Evolutionary conservation across 192 early-diverging fungal genomes (phyloP).

Genomic region (Spizellomyces punctatus): DNA sequence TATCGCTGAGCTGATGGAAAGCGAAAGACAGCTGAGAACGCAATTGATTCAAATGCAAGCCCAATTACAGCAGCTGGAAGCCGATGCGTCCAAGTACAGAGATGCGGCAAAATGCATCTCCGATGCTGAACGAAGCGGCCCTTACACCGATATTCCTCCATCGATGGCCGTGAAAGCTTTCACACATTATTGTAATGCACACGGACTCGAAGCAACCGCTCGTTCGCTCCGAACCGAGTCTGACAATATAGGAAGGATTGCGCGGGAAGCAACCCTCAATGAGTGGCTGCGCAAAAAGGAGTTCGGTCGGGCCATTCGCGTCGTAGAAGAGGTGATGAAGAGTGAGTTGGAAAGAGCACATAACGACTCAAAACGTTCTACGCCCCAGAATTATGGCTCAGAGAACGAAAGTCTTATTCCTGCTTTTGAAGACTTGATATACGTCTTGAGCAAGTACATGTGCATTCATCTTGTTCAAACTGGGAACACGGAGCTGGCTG

Average conservation of each 20-base stretch:
- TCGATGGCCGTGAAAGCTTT: too few relatives aligned
- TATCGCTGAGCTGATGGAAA: too few relatives aligned
- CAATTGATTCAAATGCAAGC: too few relatives aligned
- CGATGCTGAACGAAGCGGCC: too few relatives aligned
- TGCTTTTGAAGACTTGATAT: conserved; percentile 51
- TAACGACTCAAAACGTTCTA: background rate
- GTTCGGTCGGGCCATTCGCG: conserved; percentile 36
- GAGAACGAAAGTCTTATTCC: background rate
- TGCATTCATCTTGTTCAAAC: conserved; percentile 34
- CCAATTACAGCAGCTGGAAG: too few relatives aligned
- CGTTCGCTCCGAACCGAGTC: background rate
- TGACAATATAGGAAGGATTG: background rate
- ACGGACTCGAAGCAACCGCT: background rate
- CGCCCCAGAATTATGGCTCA: too few relatives aligned
- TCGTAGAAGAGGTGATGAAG: conserved; percentile 29
- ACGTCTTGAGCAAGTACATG: conserved; percentile 49
- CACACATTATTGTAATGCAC: too few relatives aligned
- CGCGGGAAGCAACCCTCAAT: conserved; percentile 11
- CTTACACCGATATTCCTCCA: too few relatives aligned
- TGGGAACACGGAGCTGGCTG: conserved; percentile 20
- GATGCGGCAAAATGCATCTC: too few relatives aligned
- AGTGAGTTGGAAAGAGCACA: conserved; percentile 2
- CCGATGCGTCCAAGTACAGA: too few relatives aligned
- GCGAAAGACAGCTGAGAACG: too few relatives aligned
- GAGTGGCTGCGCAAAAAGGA: conserved; percentile 12